Evolutionary conservation across 768 basidiomycete genomes (phyloP).

Genomic region (Lactarius akahatsu): DNA sequence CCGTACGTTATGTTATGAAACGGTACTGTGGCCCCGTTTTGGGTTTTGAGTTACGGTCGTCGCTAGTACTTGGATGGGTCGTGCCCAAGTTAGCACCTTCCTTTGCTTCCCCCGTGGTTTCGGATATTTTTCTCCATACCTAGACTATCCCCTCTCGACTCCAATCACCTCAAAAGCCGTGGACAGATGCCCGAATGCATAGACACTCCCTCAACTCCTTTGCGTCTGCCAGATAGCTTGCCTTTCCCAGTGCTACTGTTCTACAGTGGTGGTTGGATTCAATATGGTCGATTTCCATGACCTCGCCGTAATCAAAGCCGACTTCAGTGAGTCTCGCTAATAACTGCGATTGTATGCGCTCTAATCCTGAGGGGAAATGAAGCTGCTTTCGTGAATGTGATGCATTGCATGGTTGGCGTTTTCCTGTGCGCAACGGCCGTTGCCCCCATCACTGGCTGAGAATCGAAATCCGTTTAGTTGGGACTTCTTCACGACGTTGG

Average conservation of each 20-base stretch:
- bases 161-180: neutral
- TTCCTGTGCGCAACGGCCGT: constrained; percentile 1
- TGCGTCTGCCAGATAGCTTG: neutral
- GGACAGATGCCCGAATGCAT: neutral
- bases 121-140: neutral
- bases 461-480: constrained; percentile 2
- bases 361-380: neutral
- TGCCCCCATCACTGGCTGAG: neutral
- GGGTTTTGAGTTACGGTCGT: neutral
- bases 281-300: constrained; percentile 13
- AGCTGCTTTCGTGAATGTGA: constrained; percentile 2
- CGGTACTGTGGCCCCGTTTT: neutral
- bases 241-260: neutral
- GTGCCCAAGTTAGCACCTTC: neutral
- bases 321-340: neutral
- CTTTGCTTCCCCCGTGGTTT: neutral
- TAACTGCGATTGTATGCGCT: neutral
- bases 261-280: neutral
- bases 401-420: constrained; percentile 9
- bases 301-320: neutral
- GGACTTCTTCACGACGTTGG: constrained; percentile 16
- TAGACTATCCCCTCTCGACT: neutral
- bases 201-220: neutral
- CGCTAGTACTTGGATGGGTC: neutral
- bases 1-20: constrained; percentile 2